A percentile compares a stretch with the other conserved stretches of the same genome.
Conservation (phyloP, 352 stramenopile species). For the Phytophthora meadii region DNA sequence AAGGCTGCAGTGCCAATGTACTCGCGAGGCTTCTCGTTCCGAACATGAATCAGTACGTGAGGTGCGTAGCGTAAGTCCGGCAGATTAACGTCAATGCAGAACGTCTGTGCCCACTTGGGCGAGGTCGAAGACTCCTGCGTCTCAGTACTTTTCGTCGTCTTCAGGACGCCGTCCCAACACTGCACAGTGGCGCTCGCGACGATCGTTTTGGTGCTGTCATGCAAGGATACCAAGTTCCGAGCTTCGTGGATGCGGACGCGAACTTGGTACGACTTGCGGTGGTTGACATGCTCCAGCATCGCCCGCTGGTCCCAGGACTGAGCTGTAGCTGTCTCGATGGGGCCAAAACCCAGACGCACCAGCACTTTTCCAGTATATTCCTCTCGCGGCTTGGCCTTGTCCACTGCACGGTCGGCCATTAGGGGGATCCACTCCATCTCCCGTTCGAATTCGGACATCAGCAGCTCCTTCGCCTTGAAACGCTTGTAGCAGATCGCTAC, state of each 20-base stretch:
- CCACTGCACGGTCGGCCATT: slow-evolving; percentile 65
- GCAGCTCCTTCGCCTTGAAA: slow-evolving; percentile 69
- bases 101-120: slow-evolving; percentile 61
- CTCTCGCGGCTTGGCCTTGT: slow-evolving; percentile 50
- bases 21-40: slow-evolving; percentile 47
- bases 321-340: slow-evolving; percentile 51
- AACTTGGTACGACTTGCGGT: slow-evolving; percentile 75
- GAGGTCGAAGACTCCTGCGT: slow-evolving; percentile 34
- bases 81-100: slow-evolving; percentile 79
- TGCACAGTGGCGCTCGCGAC: slow-evolving; percentile 66
- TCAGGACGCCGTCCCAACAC: slow-evolving; percentile 63
- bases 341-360: slow-evolving; percentile 73
- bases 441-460: slow-evolving; percentile 48
- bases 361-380: slow-evolving; percentile 76
- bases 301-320: slow-evolving; percentile 66
- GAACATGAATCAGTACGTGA: slow-evolving; percentile 69
- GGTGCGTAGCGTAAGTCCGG: slow-evolving; percentile 57
- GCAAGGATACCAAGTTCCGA: slow-evolving; percentile 40
- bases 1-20: slow-evolving; percentile 55
- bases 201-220: slow-evolving; percentile 47
- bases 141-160: slow-evolving; percentile 28
- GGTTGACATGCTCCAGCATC: slow-evolving; percentile 64
- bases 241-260: slow-evolving; percentile 73
- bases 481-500: slow-evolving; percentile 78
- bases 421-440: slow-evolving; percentile 70